Evolutionary conservation across 1,284 basidiomycete species (phyloP).

Genomic region (Ustilago cynodontis): DNA sequence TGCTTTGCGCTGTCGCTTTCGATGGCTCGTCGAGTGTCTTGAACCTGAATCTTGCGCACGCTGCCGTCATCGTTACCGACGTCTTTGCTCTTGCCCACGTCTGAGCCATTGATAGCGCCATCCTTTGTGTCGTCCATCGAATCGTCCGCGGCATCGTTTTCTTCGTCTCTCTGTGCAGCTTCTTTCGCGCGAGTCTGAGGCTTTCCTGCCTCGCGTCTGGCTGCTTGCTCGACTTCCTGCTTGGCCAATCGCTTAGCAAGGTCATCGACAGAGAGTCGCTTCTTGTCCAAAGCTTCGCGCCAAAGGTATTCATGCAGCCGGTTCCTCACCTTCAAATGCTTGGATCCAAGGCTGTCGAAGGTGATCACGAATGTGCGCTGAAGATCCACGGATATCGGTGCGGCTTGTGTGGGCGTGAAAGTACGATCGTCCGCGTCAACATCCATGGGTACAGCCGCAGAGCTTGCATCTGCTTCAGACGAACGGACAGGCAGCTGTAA

Average conservation of each 20-base stretch:
- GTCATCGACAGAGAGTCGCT: slow-evolving; percentile 65
- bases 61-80: not conserved
- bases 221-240: not conserved
- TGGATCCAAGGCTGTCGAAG: slow-evolving; percentile 83
- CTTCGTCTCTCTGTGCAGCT: not conserved
- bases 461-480: not conserved
- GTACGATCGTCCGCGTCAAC: slow-evolving; percentile 8
- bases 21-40: slow-evolving; percentile 11
- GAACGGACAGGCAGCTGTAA: slow-evolving; percentile 2
- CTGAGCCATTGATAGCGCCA: not conserved
- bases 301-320: slow-evolving; percentile 79
- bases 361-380: slow-evolving; percentile 53
- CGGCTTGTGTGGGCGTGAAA: slow-evolving; percentile 1
- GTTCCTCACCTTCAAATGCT: slow-evolving; percentile 77
- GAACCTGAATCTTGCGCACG: slow-evolving; percentile 21
- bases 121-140: slow-evolving; percentile 6
- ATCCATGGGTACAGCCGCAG: slow-evolving; percentile 17
- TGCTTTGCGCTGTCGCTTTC: not conserved
- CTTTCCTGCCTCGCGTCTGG: slow-evolving; percentile 2
- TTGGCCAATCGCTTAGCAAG: not conserved
- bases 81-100: not conserved
- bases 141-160: not conserved
- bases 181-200: slow-evolving; percentile 5
- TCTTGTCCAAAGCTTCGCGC: slow-evolving; percentile 85
- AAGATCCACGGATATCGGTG: not conserved